These are phyloP conservation scores for Venturia aucupariae DNA, from an alignment of 2,329 filamentous ascomycete species.

Conservation along the genomic window DNA sequence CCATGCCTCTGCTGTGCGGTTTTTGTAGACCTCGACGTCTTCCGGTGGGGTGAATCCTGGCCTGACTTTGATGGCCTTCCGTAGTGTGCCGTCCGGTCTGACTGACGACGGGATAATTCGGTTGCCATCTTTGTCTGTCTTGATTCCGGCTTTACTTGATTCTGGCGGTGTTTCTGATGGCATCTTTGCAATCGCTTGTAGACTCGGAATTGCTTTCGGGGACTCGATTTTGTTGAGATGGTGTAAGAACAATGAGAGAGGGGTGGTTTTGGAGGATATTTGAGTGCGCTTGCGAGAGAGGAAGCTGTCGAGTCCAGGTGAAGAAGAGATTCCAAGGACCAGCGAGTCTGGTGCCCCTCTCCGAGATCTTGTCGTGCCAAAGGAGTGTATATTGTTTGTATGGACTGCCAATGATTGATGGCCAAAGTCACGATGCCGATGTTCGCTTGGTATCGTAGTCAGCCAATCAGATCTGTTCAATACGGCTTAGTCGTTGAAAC, in stretches of 20 bases:
- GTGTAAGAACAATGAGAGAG: background rate
- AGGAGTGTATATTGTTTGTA: background rate
- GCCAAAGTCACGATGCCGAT: background rate
- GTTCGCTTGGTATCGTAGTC: background rate
- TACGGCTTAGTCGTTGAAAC: background rate
- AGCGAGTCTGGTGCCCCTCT: background rate
- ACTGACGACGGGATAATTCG: constrained; percentile 82
- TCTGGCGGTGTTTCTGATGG: background rate
- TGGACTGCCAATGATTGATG: background rate
- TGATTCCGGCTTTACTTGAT: constrained; percentile 46
- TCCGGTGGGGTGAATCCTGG: constrained; percentile 91
- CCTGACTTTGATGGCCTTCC: constrained; percentile 87
- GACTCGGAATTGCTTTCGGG: constrained; percentile 4
- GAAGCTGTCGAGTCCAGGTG: background rate
- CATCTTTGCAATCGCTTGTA: constrained; percentile 13
- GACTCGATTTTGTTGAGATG: background rate
- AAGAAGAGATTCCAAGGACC: background rate
- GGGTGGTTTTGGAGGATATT: background rate
- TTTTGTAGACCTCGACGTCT: constrained; percentile 94
- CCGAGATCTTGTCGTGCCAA: background rate
- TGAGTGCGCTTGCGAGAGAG: background rate
- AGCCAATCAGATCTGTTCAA: background rate
- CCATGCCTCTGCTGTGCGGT: constrained; percentile 76
- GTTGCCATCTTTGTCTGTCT: constrained; percentile 64
- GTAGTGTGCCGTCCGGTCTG: constrained; percentile 80